Percentiles rank a stretch among this genome's conserved stretches.
These are phyloP conservation scores for Fusarium albosuccineum DNA, from an alignment of 2,329 filamentous ascomycete species.

Conservation along the genomic window DNA sequence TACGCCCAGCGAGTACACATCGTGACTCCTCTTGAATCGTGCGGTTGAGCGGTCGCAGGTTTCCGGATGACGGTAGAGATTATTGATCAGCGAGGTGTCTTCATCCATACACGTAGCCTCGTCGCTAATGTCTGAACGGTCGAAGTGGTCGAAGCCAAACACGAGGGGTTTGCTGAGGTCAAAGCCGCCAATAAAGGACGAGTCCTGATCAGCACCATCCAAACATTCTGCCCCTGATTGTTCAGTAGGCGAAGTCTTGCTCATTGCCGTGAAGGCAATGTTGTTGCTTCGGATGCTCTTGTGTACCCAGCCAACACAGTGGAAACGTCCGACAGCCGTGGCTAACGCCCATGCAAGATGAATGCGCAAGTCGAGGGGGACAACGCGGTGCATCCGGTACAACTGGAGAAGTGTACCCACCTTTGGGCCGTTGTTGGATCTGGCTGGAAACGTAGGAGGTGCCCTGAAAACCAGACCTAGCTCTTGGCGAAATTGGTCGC, in stretches of 20 bases:
- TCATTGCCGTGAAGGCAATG: not conserved
- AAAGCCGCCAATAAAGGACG: not conserved
- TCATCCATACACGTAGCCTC: not conserved
- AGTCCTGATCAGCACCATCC: not conserved
- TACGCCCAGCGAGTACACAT: slow-evolving; percentile 10
- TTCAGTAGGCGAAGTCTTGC: too few species aligned
- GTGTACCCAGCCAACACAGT: slow-evolving; percentile 2
- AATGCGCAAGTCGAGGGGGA: not conserved
- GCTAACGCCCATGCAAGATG: not conserved
- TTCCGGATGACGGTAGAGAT: slow-evolving; percentile 8
- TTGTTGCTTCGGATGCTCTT: slow-evolving; percentile 3
- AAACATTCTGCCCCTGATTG: not conserved
- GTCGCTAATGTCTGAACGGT: too few species aligned
- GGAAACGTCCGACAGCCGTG: not conserved
- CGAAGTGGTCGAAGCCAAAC: too few species aligned
- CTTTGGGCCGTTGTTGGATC: not conserved
- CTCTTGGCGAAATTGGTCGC: too few species aligned
- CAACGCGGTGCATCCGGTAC: not conserved
- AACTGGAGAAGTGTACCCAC: not conserved
- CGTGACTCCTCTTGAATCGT: slow-evolving; percentile 13
- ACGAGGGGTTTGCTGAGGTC: too few species aligned
- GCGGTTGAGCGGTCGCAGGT: not conserved
- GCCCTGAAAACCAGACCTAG: not conserved
- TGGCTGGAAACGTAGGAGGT: not conserved
- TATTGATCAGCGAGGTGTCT: not conserved